phyloP scores from a whole-genome alignment of 2,329 filamentous ascomycete species.

The Pyrenophora teres region DNA sequence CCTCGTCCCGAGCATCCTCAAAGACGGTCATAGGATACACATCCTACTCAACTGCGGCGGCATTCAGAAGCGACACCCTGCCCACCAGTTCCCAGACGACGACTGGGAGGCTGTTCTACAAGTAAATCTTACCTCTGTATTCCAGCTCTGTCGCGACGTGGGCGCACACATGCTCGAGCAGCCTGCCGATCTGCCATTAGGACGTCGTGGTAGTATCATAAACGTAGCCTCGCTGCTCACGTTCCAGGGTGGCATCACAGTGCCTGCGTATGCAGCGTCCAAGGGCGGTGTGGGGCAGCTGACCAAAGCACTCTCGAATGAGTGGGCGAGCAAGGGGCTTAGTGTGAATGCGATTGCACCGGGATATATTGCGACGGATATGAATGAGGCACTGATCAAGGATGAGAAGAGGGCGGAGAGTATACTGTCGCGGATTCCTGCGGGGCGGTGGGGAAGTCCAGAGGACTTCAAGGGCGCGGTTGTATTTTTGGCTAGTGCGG shows the following conservation, averaged over 20 bases:
- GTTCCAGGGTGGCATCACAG: conserved; percentile 86
- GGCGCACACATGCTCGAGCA: conserved; percentile 77
- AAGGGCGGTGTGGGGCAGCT: conserved; percentile 86
- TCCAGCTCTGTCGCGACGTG: conserved; percentile 75
- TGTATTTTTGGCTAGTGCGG: conserved; percentile 75
- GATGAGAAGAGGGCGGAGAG: conserved; percentile 71
- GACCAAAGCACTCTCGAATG: conserved; percentile 83
- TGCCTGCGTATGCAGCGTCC: conserved; percentile 83
- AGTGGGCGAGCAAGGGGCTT: conserved; percentile 80
- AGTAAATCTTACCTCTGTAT: conserved; percentile 83
- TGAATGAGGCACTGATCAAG: conserved; percentile 82
- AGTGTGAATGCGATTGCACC: conserved; percentile 88
- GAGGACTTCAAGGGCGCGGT: conserved; percentile 87
- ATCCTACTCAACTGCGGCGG: conserved; percentile 87
- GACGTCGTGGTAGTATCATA: conserved; percentile 72
- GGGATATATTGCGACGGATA: conserved; percentile 91
- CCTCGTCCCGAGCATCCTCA: conserved; percentile 65
- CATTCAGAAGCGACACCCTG: conserved; percentile 78
- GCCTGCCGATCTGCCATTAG: conserved; percentile 51
- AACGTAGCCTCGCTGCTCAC: conserved; percentile 82
- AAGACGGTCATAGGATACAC: conserved; percentile 67
- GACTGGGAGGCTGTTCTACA: conserved; percentile 85
- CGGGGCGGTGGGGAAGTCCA: conserved; percentile 78
- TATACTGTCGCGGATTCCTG: conserved; percentile 81
- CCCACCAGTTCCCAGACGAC: conserved; percentile 72